Base-by-base conservation (phyloP, 129 eudicot species). In the Escallonia rubra region DNA sequence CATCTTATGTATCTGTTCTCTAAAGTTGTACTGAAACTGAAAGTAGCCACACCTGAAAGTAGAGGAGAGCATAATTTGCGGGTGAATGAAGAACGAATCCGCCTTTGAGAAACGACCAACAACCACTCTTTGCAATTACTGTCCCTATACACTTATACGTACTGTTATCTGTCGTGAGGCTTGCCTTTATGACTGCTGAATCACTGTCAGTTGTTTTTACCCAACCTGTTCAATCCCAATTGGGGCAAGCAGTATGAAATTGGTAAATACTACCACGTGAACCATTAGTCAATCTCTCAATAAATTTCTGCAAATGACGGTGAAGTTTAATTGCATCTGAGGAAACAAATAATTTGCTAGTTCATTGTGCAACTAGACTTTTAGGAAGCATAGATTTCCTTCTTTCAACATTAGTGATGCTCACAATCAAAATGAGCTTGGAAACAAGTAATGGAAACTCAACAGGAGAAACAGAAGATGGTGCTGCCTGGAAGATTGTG, bases 81-180 rank as follows among this genome's bases (percentile, higher is more conserved):
- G 86, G 70, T 4, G 81, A 85, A 63, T 82, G 68, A 7, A 78
- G 69, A 14, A 70, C 77, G 41, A 86, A 86, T 65, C 94, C 95
- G 34, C 95, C 94, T 72, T 86, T 90, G 59, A 90, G 73, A 68
- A 87, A 87, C 6, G 91, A 86, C 97, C 91, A 88, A 67, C 96
- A 88, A 2, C 76, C 82, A 8, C 50, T 50, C 61, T 63, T 72
- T 0, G 97, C 89, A 6, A 74, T 43, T 16, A 79, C 89, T 56
- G 72, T 90, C 63, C 87, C 97, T 4, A 78, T 47, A 65, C 91
- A 84, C 39, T 59, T 70, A 41, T 38, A 14, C 0, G 68, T 56
- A 2, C 38, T 58, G 15, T 76, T 38, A 16, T 78, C 85, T 67
- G 77, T 42, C 2, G 57, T 51, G 43, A 86, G 39, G 59, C 75